These are phyloP conservation scores for Neurospora sublineolata DNA, from an alignment of 495 filamentous ascomycete species.

Conservation along the genomic window DNA sequence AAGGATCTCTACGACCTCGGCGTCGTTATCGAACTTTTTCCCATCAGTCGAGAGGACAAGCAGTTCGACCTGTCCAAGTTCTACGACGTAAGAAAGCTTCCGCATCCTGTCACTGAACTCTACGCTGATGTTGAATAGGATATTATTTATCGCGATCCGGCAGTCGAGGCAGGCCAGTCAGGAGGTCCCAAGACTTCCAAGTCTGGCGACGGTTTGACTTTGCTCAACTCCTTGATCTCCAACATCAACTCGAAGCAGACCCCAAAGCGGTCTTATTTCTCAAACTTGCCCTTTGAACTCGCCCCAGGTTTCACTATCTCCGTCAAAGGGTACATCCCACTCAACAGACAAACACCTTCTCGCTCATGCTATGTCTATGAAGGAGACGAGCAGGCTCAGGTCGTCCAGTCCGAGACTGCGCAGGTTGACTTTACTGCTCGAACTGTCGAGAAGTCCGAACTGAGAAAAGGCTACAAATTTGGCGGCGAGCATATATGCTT, in stretches of 20 bases:
- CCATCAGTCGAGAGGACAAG: constrained; percentile 62
- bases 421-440: constrained; percentile 65
- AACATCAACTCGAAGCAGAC: constrained; percentile 86
- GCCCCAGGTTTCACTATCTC: constrained; percentile 77
- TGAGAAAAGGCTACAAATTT: constrained; percentile 91
- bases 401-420: constrained; percentile 61
- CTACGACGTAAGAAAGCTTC: constrained; percentile 58
- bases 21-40: constrained; percentile 87
- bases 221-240: constrained; percentile 72
- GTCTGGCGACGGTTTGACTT: constrained; percentile 60
- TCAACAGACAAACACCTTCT: constrained; percentile 69
- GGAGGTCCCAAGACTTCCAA: constrained; percentile 34
- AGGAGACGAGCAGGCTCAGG: constrained; percentile 68
- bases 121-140: constrained; percentile 41
- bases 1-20: constrained; percentile 94
- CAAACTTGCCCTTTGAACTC: constrained; percentile 72
- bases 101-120: background rate
- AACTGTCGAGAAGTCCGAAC: constrained; percentile 65
- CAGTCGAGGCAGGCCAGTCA: constrained; percentile 49
- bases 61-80: constrained; percentile 80
- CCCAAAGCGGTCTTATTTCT: constrained; percentile 78
- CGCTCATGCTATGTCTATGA: constrained; percentile 79
- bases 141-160: constrained; percentile 59
- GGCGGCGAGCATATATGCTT: constrained; percentile 85
- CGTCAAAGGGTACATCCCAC: constrained; percentile 82